Evolutionary conservation across 2,329 filamentous ascomycete species (phyloP).

Genomic region (Ceratocystis cubensis): DNA sequence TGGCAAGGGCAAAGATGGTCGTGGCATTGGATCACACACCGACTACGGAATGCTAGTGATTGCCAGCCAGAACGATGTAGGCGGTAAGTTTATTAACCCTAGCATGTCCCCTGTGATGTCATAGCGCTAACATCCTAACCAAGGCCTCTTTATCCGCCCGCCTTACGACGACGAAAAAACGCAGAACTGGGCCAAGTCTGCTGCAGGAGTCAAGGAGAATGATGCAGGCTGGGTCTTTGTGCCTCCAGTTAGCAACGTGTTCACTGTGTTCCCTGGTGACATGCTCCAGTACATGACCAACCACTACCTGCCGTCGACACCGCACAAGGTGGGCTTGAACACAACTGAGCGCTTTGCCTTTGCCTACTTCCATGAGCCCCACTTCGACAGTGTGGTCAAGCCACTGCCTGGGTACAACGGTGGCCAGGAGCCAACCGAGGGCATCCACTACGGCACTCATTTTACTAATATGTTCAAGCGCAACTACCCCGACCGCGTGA

Average conservation of each 20-base stretch:
- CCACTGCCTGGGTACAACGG: constrained; percentile 32
- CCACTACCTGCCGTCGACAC: constrained; percentile 35
- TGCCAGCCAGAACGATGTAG: constrained; percentile 38
- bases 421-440: constrained; percentile 27
- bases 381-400: constrained; percentile 34
- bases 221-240: constrained; percentile 38
- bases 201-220: constrained; percentile 35
- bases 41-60: constrained; percentile 42
- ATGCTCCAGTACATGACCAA: constrained; percentile 42
- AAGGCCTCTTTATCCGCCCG: constrained; percentile 34
- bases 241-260: constrained; percentile 33
- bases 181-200: constrained; percentile 36
- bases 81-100: constrained; percentile 28
- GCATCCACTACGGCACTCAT: constrained; percentile 40
- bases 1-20: constrained; percentile 37
- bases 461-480: constrained; percentile 41
- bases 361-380: constrained; percentile 41
- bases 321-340: constrained; percentile 40
- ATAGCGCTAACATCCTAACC: neutral
- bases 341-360: constrained; percentile 36
- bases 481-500: constrained; percentile 37
- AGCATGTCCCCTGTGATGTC: constrained; percentile 23
- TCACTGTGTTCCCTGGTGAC: constrained; percentile 41
- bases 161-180: constrained; percentile 31
- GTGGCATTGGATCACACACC: constrained; percentile 41